phyloP scores from a whole-genome alignment of 164 flowering plant genomes.

The Pachysandra terminalis region DNA sequence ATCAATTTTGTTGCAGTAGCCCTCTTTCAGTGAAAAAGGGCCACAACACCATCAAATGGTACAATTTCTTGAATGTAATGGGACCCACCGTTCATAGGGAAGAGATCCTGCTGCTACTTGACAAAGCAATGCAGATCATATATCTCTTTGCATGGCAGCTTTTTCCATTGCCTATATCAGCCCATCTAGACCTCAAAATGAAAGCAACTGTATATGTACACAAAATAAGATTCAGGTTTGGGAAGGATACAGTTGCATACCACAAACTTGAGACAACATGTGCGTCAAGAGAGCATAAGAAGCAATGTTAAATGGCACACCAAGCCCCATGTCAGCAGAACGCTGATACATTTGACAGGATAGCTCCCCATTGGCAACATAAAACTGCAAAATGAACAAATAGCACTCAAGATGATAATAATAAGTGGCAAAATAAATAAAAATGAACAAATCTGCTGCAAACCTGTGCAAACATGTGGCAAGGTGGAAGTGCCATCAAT shows the following conservation, averaged over 20 bases:
- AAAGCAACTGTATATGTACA: background rate
- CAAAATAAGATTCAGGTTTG: background rate
- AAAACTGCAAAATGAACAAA: slow-evolving; percentile 56
- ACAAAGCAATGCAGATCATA: too few species aligned
- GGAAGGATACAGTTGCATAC: slow-evolving; percentile 33
- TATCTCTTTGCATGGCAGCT: too few species aligned
- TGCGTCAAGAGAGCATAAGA: slow-evolving; percentile 85
- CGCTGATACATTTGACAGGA: slow-evolving; percentile 98
- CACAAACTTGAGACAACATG: slow-evolving; percentile 98
- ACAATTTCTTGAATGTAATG: background rate
- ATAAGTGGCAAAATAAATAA: background rate
- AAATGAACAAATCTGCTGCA: background rate
- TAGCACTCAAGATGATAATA: background rate
- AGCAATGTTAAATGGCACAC: slow-evolving; percentile 95
- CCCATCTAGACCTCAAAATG: background rate
- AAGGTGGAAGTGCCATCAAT: slow-evolving; percentile 95
- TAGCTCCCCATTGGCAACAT: slow-evolving; percentile 80
- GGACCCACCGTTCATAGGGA: background rate
- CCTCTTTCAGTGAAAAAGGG: too few species aligned
- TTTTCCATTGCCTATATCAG: background rate
- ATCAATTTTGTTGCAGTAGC: too few species aligned
- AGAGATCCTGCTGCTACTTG: background rate
- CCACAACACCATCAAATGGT: too few species aligned
- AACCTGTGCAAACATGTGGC: slow-evolving; percentile 98
- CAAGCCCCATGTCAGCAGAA: slow-evolving; percentile 97